Evolutionary conservation across 768 basidiomycete genomes (phyloP), one percentile per base, ranked within the genome.

Genomic region (Naganishia antarctica): DNA sequence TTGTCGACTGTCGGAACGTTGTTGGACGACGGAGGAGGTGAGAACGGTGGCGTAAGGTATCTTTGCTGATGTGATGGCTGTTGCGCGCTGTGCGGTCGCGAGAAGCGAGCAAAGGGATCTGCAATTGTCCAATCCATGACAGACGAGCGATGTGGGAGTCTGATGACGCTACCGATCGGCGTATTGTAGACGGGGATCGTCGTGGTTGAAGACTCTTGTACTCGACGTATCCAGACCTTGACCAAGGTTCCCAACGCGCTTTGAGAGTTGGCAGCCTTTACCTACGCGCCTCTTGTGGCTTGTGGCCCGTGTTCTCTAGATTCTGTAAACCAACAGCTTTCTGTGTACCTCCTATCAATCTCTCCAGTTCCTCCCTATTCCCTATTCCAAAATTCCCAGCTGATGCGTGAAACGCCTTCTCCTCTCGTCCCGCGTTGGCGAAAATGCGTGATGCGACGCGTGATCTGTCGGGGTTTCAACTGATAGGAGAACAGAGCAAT

Each of bases 21-120:
- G 31, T 6, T 34, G 7, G 34, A 37, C 2, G 53, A 23, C 5
- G 53, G 2, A 25, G 32, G 53, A 25, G 53, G 53, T 18, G 53
- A 57, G 37, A 57, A 57, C n/a, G 53, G 53, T 2, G 53, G 53
- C 13, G 53, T 57, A 5, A 57, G 37, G 53, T 57, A 57, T 23
- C 53, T 32, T 41, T 57, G 53, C 53, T 57, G 53, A 9, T 51
- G 50, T 44, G 43, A 44, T 44, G 43, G 50, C 18, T 34, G 50
- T 34, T 37, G 16, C 32, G 50, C 29, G 18, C 50, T 21, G 16
- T 21, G 11, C 4, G 53, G 15, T 8, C 18, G 34, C 12, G 34
- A 8, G 9, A 51, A 51, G 32, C 53, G 53, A 8, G 53, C 32
- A 18, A 57, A 40, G 32, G 34, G 53, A 26, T 57, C 53, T 1